Base-by-base conservation (phyloP, 2,329 filamentous ascomycete species). In the Colletotrichum costaricense region DNA sequence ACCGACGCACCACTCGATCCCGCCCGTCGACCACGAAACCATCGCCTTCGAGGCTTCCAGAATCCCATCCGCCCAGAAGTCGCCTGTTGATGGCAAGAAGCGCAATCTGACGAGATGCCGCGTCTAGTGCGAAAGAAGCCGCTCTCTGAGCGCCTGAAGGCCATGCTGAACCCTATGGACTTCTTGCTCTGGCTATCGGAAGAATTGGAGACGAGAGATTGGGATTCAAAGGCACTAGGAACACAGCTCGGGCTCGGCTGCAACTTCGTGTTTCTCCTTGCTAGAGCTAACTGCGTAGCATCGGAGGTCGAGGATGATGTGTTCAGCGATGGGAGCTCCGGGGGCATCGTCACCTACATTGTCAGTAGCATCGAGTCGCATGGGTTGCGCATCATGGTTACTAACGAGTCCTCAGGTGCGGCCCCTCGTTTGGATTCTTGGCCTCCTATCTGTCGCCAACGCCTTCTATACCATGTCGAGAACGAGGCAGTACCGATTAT, bases 161-260 rank as follows among this genome's bases (percentile, higher is more conserved):
- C 93, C 69, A 91, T 91, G 82, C 86, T 98, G 72, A 96, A 98
- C 80, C 95, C 94, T 3, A 93, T 94, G 85, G 97, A 99, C 84
- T 94, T 96, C 79, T 85, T 97, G 67, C 90, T 99, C 22, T 98
- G 95, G 93, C 83, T 97, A 2, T 97, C 94, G 0, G 96, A 98
- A 81, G 94, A 98, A 84, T 89, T 99, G 73, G 95, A 98, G 81
- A 95, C 95, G 33, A 92, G 93, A 79, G 94, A 98, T 78, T 97
- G 95, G 92, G 94, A 98, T 77, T 94, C 96, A 24, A 93, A 94
- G 76, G 85, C 91, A 46, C 93, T 94, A 81, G 93, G 94, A 30
- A 90, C 91, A 5, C 92, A 94, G 64, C 85, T 97, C 22, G 96
- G 95, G 5, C 77, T 98, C 33, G 88, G 81, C 0, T 86, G 95